phyloP scores from a whole-genome alignment of 805 yeast genomes.

The Candida caryicola region DNA sequence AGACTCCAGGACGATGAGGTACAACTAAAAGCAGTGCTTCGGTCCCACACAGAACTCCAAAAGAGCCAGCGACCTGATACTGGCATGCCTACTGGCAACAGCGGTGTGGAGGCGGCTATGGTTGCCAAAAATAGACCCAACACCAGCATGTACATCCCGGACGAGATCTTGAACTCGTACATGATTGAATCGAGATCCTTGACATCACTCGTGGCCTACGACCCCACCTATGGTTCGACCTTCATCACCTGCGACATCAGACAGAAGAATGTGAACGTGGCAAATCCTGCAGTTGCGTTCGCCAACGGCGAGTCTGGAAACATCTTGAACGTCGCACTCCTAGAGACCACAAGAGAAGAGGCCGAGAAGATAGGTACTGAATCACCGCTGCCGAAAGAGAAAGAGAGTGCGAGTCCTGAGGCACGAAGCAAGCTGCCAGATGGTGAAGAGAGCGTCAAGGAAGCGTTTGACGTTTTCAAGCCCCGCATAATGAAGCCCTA shows the following conservation, averaged over 20 bases:
- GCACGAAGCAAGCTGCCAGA: not conserved
- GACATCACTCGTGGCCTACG: slow-evolving; percentile 25
- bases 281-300: slow-evolving; percentile 20
- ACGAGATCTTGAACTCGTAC: slow-evolving; percentile 17
- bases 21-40: slow-evolving; percentile 5
- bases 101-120: not conserved
- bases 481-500: slow-evolving; percentile 9
- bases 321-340: slow-evolving; percentile 23
- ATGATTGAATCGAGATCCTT: slow-evolving; percentile 25
- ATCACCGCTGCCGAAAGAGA: not conserved
- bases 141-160: slow-evolving; percentile 20
- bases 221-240: slow-evolving; percentile 33
- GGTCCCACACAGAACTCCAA: slow-evolving; percentile 1
- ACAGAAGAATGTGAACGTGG: slow-evolving; percentile 3
- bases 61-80: slow-evolving; percentile 1
- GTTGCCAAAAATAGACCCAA: not conserved
- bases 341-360: not conserved
- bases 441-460: not conserved
- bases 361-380: not conserved
- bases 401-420: too few species aligned
- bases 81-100: not conserved
- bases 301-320: slow-evolving; percentile 32
- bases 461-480: slow-evolving; percentile 11
- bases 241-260: slow-evolving; percentile 18
- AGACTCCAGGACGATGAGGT: slow-evolving; percentile 6